Conservation (phyloP, 768 basidiomycete species). For the Porpolomopsis calyptriformis region DNA sequence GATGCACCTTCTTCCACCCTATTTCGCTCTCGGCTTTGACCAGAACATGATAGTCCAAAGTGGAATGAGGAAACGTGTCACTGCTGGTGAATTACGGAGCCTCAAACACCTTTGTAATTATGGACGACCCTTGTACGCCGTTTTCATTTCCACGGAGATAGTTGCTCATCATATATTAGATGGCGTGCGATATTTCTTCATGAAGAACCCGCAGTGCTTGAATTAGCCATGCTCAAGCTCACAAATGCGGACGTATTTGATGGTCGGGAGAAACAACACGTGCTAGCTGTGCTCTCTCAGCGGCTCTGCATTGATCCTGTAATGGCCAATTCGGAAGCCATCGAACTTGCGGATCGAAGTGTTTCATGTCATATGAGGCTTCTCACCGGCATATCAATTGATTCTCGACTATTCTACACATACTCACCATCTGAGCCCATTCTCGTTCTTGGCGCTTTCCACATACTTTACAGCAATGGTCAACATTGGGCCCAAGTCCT, state of each 20-base stretch:
- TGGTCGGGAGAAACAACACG: neutral
- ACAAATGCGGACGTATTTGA: neutral
- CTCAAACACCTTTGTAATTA: conserved; percentile 4
- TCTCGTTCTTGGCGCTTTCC: conserved; percentile 10
- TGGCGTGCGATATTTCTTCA: neutral
- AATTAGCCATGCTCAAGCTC: neutral
- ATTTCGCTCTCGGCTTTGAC: conserved; percentile 12
- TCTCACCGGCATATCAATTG: conserved; percentile 9
- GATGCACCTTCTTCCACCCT: conserved; percentile 6
- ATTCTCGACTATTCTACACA: conserved; percentile 9
- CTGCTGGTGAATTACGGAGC: conserved; percentile 1
- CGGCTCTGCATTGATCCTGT: conserved; percentile 13
- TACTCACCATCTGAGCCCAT: conserved; percentile 12
- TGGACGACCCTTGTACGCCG: conserved; percentile 8
- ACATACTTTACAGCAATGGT: conserved; percentile 3
- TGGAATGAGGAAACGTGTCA: neutral
- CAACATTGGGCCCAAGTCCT: conserved; percentile 5
- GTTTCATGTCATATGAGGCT: conserved; percentile 14
- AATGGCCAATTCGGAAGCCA: conserved; percentile 6
- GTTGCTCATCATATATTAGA: neutral
- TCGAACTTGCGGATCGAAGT: conserved; percentile 10
- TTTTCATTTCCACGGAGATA: neutral
- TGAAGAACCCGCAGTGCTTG: neutral
- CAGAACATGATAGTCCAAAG: conserved; percentile 4
- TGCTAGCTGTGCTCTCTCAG: conserved; percentile 8